Base-by-base conservation (phyloP, 331 rosid genomes). In the Quercus tomentella region DNA sequence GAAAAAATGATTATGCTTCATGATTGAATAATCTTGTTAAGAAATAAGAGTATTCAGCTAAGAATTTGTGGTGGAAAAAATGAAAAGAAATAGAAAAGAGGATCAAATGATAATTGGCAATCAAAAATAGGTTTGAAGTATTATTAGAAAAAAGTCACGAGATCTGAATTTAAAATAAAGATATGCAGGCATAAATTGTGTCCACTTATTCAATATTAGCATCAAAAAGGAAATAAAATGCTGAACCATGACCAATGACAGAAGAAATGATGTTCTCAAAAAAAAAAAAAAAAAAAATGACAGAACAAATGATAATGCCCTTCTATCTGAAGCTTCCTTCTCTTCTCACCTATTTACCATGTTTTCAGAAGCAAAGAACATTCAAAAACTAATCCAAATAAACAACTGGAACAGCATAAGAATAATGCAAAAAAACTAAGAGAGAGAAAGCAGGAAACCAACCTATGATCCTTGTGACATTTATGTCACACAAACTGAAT, bases 161-260 rank as follows among this genome's bases (percentile, higher is more conserved):
- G 25, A 79, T 31, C 43, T 31, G 26, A 30, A 72, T 10, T 67
- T 35, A 57, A 56, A 69, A 67, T 60, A 45, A 80, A 67, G 22
- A 33, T 31, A 79, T 43, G 72, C 41, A 66, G 25, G 70, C 16
- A 66, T 54, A 41, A 57, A 54, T 18, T 7, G 21, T 30, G 9
- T 22, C 75, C 58, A 73, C 20, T 67, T 41, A 55, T 72, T 76
- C 18, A 76, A 61, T n/a, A 60, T 61, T 28, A 60, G 75, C 55
- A 51, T 23, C 30, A 56, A 82, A 49, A 78, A 41, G 4, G 74
- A 73, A 54, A 37, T n/a, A 49, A 22, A 73, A 81, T 43, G 73
- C 76, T 78, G 81, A 96, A 98, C 99, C 86, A 84, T 96, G 99
- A 81, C 99, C 99, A 82, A 96, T 96, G 85, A 89, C 97, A 72